These are phyloP conservation scores for Celoporthe dispersa DNA, from an alignment of 2,329 filamentous ascomycete genomes.

Conservation along the genomic window DNA sequence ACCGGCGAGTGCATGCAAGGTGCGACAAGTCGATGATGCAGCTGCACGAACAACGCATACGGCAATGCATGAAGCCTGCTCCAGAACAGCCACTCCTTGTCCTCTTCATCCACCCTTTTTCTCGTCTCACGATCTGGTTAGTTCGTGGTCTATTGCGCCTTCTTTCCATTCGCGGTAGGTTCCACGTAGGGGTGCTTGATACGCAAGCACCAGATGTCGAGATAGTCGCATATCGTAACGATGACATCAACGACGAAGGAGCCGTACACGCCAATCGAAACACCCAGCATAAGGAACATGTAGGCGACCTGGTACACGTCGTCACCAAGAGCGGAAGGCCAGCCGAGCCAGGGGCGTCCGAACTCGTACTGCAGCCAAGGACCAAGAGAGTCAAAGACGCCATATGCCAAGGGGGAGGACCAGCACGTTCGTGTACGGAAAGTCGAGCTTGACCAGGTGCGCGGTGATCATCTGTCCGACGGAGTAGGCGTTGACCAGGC, in stretches of 20 bases:
- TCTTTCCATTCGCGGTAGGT: slow-evolving; percentile 33
- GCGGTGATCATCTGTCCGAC: slow-evolving; percentile 96
- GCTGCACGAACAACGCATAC: background rate
- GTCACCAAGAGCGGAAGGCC: slow-evolving; percentile 76
- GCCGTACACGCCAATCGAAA: slow-evolving; percentile 88
- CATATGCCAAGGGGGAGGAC: slow-evolving; percentile 79
- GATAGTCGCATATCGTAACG: slow-evolving; percentile 94
- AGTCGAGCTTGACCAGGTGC: slow-evolving; percentile 83
- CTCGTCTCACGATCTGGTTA: background rate
- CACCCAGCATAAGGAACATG: slow-evolving; percentile 84
- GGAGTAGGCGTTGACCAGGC: slow-evolving; percentile 90
- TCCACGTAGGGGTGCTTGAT: slow-evolving; percentile 82
- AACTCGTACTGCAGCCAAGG: slow-evolving; percentile 63
- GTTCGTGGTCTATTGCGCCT: slow-evolving; percentile 13
- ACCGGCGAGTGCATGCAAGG: background rate
- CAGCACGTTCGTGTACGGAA: slow-evolving; percentile 90
- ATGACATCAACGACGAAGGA: slow-evolving; percentile 98
- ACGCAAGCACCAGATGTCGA: slow-evolving; percentile 97
- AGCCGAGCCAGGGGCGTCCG: slow-evolving; percentile 67
- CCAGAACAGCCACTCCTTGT: background rate
- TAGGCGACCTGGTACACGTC: slow-evolving; percentile 89
- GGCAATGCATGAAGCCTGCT: background rate
- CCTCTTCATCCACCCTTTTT: background rate
- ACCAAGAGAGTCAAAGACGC: slow-evolving; percentile 79
- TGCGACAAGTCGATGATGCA: background rate